These are phyloP conservation scores for Salix exigua DNA, from an alignment of 345 rosid species.

Conservation along the genomic window DNA sequence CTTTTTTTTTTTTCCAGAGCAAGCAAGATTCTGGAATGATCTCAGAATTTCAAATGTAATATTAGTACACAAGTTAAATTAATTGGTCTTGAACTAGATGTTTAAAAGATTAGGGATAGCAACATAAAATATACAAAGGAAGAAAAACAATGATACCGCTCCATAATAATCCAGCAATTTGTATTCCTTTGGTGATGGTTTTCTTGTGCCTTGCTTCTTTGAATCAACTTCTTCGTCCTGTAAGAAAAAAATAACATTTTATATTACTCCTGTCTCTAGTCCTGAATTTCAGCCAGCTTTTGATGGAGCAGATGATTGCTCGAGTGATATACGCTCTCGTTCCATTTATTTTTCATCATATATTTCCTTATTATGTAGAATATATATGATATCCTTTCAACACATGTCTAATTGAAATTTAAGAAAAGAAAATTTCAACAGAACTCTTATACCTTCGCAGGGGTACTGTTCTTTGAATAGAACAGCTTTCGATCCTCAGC, in stretches of 20 bases:
- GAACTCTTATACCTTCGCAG: background rate
- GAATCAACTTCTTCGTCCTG: background rate
- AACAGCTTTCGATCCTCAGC: no score
- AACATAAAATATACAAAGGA: background rate
- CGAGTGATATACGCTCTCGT: no score
- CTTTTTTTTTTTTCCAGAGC: no score
- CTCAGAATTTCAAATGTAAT: no score
- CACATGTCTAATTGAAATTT: background rate
- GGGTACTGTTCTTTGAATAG: background rate
- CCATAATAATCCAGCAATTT: background rate
- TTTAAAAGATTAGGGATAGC: background rate
- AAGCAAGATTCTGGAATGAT: background rate
- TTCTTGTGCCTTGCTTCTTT: background rate
- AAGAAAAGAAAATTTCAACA: background rate
- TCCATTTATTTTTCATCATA: no score
- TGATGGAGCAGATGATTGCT: no score
- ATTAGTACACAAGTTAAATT: background rate
- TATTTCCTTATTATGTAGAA: no score
- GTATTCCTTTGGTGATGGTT: background rate
- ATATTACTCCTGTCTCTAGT: no score
- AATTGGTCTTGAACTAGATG: background rate
- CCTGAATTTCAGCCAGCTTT: no score
- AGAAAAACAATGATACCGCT: background rate
- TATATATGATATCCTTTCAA: no score
- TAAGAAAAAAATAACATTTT: no score